A percentile compares a stretch with the other conserved stretches of the same genome.
Conservation (phyloP, 495 filamentous ascomycete genomes). For the Hypoxylon intermedium region DNA sequence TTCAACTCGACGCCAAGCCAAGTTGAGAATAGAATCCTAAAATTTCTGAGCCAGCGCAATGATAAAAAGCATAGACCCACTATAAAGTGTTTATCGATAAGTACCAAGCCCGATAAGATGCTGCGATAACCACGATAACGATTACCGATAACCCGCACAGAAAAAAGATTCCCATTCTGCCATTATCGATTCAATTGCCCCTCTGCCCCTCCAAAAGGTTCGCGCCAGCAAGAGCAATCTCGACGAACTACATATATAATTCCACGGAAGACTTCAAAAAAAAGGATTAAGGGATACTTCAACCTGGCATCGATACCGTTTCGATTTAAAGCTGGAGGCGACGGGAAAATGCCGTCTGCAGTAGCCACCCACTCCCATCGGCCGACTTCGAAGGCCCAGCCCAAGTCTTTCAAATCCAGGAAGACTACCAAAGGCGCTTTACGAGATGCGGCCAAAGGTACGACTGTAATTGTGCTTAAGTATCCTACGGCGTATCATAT, state of each 20-base stretch:
- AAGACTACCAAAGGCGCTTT: slow-evolving; percentile 87
- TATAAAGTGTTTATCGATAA: slow-evolving; percentile 40
- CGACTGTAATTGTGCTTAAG: slow-evolving; percentile 9
- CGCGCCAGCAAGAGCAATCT: not conserved
- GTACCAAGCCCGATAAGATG: slow-evolving; percentile 26
- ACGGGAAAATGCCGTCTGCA: slow-evolving; percentile 67
- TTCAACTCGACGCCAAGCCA: slow-evolving; percentile 16
- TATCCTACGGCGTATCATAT: too few species aligned
- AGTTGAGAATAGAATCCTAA: slow-evolving; percentile 17
- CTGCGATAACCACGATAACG: slow-evolving; percentile 16
- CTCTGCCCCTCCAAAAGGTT: slow-evolving; percentile 29
- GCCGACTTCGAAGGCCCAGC: slow-evolving; percentile 80
- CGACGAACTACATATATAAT: too few species aligned
- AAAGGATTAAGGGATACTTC: slow-evolving; percentile 4
- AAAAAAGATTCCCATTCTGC: too few species aligned
- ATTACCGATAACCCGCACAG: too few species aligned
- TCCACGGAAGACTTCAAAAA: too few species aligned
- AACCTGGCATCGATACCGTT: slow-evolving; percentile 78
- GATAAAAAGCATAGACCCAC: slow-evolving; percentile 30
- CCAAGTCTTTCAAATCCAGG: slow-evolving; percentile 90
- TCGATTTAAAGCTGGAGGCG: slow-evolving; percentile 83
- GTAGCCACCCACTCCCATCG: slow-evolving; percentile 80
- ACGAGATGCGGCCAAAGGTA: slow-evolving; percentile 84
- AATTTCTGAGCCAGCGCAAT: slow-evolving; percentile 17
- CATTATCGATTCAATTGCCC: slow-evolving; percentile 31